Base-by-base conservation (phyloP, 2,329 filamentous ascomycete genomes). In the Clonostachys rosea region DNA sequence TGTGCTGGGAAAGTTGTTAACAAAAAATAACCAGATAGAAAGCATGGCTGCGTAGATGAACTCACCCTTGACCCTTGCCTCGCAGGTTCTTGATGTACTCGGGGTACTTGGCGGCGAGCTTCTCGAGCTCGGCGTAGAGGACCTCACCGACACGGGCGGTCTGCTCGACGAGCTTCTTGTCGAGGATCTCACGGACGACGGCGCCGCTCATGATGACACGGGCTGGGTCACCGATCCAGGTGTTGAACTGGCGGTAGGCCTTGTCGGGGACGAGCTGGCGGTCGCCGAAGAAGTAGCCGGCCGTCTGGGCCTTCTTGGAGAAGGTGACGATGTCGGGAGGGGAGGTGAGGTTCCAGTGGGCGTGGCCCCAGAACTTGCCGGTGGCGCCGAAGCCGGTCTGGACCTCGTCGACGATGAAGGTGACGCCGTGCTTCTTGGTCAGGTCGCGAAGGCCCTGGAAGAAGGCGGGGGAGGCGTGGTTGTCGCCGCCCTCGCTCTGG, bases 281-380 rank as follows among this genome's bases (percentile, higher is more conserved):
- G 73, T 91, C 85, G 40, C 85, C 84, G 61, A 81, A 92, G 73
- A 88, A 91, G 74, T 90, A 92, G 5, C 88, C 88, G 11, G 88
- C 88, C 14, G 88, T 87, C 70, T 92, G 88, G 3, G 88, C 88
- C 71, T 91, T 91, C 78, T 92, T 92, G 56, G 81, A 86, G 73
- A 92, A 92, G 33, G 88, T 91, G n/a, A 92, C 88, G 71, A 92
- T 90, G 62, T 92, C 88, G 2, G 88, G 88, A 18, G 87, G 86
- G 11, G 80, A 72, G 39, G 71, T 59, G 42, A 91, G 74, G 60
- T 85, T 78, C 88, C 88, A 92, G 78, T 91, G 87, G 56, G 91
- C 86, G 65, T 92, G 88, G 13, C 86, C 88, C 88, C 88, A 92
- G 78, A 91, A 91, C 60, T 88, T 89, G 49, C 88, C 88, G 1